These are phyloP conservation scores for Polychaeton citri DNA, from an alignment of 2,329 filamentous ascomycete species.

Conservation along the genomic window DNA sequence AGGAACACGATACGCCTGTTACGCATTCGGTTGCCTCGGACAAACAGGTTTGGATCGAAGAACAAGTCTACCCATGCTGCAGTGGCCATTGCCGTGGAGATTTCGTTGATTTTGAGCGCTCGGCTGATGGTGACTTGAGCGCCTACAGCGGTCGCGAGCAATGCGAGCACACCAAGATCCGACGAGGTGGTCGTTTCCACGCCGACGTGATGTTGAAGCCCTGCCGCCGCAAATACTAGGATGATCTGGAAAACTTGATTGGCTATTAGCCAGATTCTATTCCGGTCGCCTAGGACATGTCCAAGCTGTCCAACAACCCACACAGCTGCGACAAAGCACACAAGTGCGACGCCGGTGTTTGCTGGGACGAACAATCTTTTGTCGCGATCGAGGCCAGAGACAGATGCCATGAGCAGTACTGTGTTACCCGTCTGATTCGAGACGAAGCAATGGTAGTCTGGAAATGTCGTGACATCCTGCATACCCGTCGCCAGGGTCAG, in stretches of 20 bases:
- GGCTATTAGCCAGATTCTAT: constrained; percentile 40
- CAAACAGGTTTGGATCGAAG: constrained; percentile 40
- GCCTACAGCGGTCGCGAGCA: constrained; percentile 44
- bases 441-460: constrained; percentile 49
- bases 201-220: constrained; percentile 33
- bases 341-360: constrained; percentile 44
- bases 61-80: constrained; percentile 49
- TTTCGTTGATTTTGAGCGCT: constrained; percentile 44
- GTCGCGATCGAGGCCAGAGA: constrained; percentile 34
- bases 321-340: constrained; percentile 42
- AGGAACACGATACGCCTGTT: constrained; percentile 41
- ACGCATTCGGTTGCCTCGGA: constrained; percentile 33
- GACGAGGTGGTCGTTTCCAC: constrained; percentile 5
- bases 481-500: constrained; percentile 27
- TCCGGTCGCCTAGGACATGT: constrained; percentile 37
- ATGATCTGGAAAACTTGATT: constrained; percentile 43
- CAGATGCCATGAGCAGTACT: constrained; percentile 43
- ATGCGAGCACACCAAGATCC: constrained; percentile 24
- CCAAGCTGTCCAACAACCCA: constrained; percentile 45
- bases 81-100: constrained; percentile 52
- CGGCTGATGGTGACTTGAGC: constrained; percentile 47
- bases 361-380: constrained; percentile 39
- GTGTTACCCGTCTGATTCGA: constrained; percentile 56
- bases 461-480: constrained; percentile 46
- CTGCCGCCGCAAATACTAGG: constrained; percentile 41